phyloP scores from a whole-genome alignment of 1,284 basidiomycete species.

The Pyrrhoderma noxium region DNA sequence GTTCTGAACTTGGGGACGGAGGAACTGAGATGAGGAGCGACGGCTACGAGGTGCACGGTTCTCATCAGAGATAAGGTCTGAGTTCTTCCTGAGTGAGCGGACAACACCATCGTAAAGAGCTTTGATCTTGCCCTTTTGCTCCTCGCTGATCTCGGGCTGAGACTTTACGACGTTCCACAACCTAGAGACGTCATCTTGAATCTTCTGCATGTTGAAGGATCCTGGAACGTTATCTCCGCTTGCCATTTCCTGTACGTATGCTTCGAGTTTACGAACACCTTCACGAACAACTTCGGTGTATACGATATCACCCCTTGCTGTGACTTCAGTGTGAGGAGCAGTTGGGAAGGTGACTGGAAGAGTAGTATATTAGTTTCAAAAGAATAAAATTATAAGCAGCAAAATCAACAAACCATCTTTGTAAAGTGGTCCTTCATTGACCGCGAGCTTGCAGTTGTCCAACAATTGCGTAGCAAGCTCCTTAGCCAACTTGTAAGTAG shows the following conservation, averaged over 20 bases:
- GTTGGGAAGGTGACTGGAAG: slow-evolving; percentile 90
- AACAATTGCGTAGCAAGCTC: slow-evolving; percentile 95
- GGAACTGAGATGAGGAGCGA: slow-evolving; percentile 89
- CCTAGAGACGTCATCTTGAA: slow-evolving; percentile 92
- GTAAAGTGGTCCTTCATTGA: slow-evolving; percentile 81
- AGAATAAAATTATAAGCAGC: slow-evolving; percentile 2
- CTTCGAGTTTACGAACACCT: slow-evolving; percentile 94
- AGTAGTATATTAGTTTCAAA: slow-evolving; percentile 2
- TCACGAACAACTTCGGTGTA: slow-evolving; percentile 93
- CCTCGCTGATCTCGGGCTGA: slow-evolving; percentile 92
- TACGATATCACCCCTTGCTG: slow-evolving; percentile 88
- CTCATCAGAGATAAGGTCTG: slow-evolving; percentile 38
- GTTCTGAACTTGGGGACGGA: slow-evolving; percentile 77
- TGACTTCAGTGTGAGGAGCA: slow-evolving; percentile 92
- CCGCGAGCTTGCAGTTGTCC: slow-evolving; percentile 85
- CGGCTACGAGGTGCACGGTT: slow-evolving; percentile 59
- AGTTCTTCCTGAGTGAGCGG: slow-evolving; percentile 61
- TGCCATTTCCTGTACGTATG: slow-evolving; percentile 98
- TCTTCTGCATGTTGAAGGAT: slow-evolving; percentile 89
- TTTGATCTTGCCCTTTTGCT: slow-evolving; percentile 97
- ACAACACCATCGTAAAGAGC: slow-evolving; percentile 95
- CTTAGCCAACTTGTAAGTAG: slow-evolving; percentile 91
- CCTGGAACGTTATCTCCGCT: slow-evolving; percentile 82
- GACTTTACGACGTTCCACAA: slow-evolving; percentile 97
- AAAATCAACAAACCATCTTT: slow-evolving; percentile 65